phyloP scores from a whole-genome alignment of 1,139 yeast genomes.

The Cylindricascospora bacillispora region DNA sequence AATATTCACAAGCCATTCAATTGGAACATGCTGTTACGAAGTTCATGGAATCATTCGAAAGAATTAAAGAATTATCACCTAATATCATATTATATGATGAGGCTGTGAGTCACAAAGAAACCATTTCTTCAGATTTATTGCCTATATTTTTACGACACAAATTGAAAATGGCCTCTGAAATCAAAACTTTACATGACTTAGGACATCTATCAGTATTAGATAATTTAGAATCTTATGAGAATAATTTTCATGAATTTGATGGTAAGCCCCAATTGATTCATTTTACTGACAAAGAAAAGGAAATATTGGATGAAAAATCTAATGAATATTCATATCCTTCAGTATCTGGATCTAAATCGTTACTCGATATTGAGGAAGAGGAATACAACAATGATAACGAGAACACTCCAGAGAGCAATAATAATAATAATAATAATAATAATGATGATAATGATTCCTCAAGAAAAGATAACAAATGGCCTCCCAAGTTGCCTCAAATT shows the following conservation, averaged over 20 bases:
- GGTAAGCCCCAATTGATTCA: conserved; percentile 15
- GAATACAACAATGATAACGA: conserved; percentile 11
- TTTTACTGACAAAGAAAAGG: conserved; percentile 10
- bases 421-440: no score
- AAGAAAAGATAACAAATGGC: conserved; percentile 23
- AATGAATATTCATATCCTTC: conserved; percentile 1
- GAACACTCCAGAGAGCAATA: conserved; percentile 12
- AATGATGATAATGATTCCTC: conserved; percentile 5
- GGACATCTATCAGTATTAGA: conserved; percentile 40
- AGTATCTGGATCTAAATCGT: conserved; percentile 1
- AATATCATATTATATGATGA: conserved; percentile 32
- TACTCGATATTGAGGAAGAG: conserved; percentile 3
- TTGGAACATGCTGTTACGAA: conserved; percentile 39
- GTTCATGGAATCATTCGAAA: conserved; percentile 40
- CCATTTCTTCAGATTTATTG: conserved; percentile 1
- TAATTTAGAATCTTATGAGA: conserved; percentile 27
- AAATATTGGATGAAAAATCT: conserved; percentile 6
- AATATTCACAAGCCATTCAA: conserved; percentile 28
- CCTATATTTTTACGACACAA: conserved; percentile 5
- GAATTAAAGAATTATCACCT: conserved; percentile 45
- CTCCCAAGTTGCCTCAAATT: conserved; percentile 64
- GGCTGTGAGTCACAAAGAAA: conserved; percentile 29
- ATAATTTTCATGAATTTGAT: conserved; percentile 22
- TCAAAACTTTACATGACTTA: conserved; percentile 41
- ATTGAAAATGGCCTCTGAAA: conserved; percentile 13